These are phyloP conservation scores for Rhododendron henanense DNA, from an alignment of 148 eudicot genomes.

Conservation along the genomic window DNA sequence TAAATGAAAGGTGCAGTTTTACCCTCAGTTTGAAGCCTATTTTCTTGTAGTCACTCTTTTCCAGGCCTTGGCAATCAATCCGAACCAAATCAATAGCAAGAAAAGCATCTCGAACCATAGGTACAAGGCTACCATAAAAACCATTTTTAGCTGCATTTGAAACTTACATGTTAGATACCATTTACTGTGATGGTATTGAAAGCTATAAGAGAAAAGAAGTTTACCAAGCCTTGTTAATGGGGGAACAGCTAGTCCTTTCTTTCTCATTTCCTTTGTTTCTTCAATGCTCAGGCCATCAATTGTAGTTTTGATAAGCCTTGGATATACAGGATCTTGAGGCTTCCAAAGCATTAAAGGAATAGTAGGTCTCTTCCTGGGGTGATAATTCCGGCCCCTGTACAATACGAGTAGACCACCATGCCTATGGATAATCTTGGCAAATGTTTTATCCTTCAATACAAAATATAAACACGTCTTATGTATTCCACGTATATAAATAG, in stretches of 20 bases:
- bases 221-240: constrained; percentile 81
- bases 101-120: constrained; percentile 97
- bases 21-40: constrained; percentile 88
- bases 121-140: constrained; percentile 79
- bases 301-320: constrained; percentile 81
- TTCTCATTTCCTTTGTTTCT: constrained; percentile 82
- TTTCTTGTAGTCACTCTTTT: constrained; percentile 79
- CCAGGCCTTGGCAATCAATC: constrained; percentile 81
- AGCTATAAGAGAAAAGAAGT: neutral
- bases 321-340: constrained; percentile 90
- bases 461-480: neutral
- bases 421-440: constrained; percentile 72
- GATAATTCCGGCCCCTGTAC: constrained; percentile 83
- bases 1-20: constrained; percentile 16
- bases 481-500: neutral
- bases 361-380: constrained; percentile 65
- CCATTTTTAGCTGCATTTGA: constrained; percentile 76
- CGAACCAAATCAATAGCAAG: constrained; percentile 73
- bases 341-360: constrained; percentile 96
- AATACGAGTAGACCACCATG: constrained; percentile 67
- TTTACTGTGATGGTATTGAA: neutral
- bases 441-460: constrained; percentile 60
- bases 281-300: constrained; percentile 84
- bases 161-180: constrained; percentile 7
- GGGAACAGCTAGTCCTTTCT: constrained; percentile 71